Evolutionary conservation across 148 eudicot species (phyloP), one percentile per base, ranked within the genome.

Genomic region (Chenopodium suecicum): DNA sequence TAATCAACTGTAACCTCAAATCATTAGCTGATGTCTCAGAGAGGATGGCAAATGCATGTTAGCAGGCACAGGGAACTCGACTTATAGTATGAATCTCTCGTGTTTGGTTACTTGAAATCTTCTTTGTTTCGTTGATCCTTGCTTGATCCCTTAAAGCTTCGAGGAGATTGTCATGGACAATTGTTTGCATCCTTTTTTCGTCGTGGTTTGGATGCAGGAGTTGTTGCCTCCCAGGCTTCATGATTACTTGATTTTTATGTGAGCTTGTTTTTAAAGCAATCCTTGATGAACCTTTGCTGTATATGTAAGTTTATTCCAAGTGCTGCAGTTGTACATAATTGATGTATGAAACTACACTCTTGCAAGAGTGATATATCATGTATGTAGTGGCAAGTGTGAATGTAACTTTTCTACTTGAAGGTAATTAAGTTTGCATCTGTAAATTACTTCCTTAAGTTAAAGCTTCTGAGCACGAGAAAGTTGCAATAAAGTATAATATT

Each of bases 1-100:
- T 89, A 9, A 87, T 92, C 86, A 89, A 87, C 78, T 92, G 93
- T 84, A 92, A 92, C 74, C 94, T 92, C 58, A 92, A 92, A 81
- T 88, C 94, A 16, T 75, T 92, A 75, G 90, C 94, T 27, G 94
- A 92, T 44, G 89, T 89, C 47, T 92, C 94, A 2, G 96, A 92
- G 84, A 87, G 92, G 64, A 85, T 91, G 90, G 91, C 92, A 17
- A 65, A 47, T 83, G 82, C 92, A 79, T 76, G 85, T 78, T 9
- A 20, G n/a, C 25, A 4, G 48, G n/a, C 20, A 78, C 37, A 76
- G 14, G 68, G 29, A 69, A 17, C 19, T 12, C 9, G 25, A 12
- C 23, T 54, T 2, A 54, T 78, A 67, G 60, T 66, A 67, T 4
- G 48, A 78, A 68, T 4, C 19, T 68, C 29, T 9, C n/a, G 56